Conservation (phyloP, 352 stramenopile species). For the Globisporangium carolinianum region DNA sequence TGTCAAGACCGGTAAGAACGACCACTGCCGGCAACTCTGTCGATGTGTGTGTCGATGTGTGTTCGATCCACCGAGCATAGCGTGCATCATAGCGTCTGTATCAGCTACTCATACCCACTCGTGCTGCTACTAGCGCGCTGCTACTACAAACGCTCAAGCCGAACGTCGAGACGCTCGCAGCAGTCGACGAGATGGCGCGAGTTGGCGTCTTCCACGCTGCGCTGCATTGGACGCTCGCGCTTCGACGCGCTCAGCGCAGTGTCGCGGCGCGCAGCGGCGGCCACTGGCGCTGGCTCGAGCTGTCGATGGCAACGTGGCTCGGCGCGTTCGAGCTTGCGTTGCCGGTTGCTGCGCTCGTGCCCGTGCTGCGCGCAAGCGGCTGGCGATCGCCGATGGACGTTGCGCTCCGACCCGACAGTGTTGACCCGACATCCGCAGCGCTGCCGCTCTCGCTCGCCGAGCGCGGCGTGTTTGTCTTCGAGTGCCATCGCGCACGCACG, state of each 20-base stretch:
- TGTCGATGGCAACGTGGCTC: constrained; percentile 32
- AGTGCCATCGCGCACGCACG: constrained; percentile 19
- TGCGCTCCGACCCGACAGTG: constrained; percentile 7
- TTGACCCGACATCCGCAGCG: constrained; percentile 15
- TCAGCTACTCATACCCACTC: neutral
- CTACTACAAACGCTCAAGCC: constrained; percentile 22
- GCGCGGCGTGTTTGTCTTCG: constrained; percentile 34
- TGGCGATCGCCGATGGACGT: constrained; percentile 30
- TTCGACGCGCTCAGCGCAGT: constrained; percentile 17
- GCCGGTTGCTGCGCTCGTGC: neutral
- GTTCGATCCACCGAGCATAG: neutral
- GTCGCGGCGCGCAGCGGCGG: constrained; percentile 15
- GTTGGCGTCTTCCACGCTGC: constrained; percentile 20
- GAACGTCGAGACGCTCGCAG: constrained; percentile 18
- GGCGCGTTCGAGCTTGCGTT: constrained; percentile 8
- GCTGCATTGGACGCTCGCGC: constrained; percentile 20
- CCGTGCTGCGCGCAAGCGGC: constrained; percentile 11
- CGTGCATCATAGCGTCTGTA: neutral
- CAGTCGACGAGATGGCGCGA: constrained; percentile 19
- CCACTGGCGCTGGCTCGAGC: constrained; percentile 33
- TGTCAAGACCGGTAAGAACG: constrained; percentile 8
- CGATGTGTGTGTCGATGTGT: constrained; percentile 13
- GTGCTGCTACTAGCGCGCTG: constrained; percentile 13
- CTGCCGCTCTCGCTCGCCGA: constrained; percentile 24
- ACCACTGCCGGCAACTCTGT: too few species aligned